Evolutionary conservation across 108 stramenopile genomes (phyloP), one percentile per base, ranked within the genome.

Genomic region (Cyclotella atomus): DNA sequence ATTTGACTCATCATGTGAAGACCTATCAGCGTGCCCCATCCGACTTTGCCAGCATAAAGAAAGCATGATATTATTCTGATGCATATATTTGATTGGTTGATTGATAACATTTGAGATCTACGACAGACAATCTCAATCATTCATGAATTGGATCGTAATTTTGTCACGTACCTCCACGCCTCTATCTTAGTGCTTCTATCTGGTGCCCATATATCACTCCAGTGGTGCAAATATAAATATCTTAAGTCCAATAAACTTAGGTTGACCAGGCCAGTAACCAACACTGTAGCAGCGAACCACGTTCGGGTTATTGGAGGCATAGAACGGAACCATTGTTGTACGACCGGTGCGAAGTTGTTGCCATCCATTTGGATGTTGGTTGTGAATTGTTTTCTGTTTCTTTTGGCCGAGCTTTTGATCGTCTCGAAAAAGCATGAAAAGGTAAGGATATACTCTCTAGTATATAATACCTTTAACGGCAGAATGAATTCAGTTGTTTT

Each of bases 291-390:
- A 16, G 54, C 75, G n/a, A 84, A 49, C 75, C 69, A 81, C 27
- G 62, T 47, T 34, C 75, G 55, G 15, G 83, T 81, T 0, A 81
- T 33, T 19, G 68, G 75, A 10, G 83, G 83, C n/a, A 84, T 47
- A 25, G 75, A 59, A 17, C 46, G 63, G 32, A 84, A 61, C 69
- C 53, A 71, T 47, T 65, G 62, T 21, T 62, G 54, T 6, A 55
- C 25, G 27, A 55, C 4, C 16, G 54, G 54, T 29, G 54, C 54
- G 28, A 55, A 55, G 54, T 55, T 55, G 54, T 55, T 55, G 25
- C 17, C 25, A 27, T 55, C 54, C 54, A 55, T 55, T 25, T 41
- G n/a, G n/a, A n/a, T n/a, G n/a, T n/a, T n/a, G n/a, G n/a, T n/a
- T n/a, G n/a, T n/a, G n/a, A n/a, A n/a, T n/a, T n/a, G n/a, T n/a